phyloP scores from a whole-genome alignment of 192 early-diverging fungal genomes.

The Coemansia sp. region DNA sequence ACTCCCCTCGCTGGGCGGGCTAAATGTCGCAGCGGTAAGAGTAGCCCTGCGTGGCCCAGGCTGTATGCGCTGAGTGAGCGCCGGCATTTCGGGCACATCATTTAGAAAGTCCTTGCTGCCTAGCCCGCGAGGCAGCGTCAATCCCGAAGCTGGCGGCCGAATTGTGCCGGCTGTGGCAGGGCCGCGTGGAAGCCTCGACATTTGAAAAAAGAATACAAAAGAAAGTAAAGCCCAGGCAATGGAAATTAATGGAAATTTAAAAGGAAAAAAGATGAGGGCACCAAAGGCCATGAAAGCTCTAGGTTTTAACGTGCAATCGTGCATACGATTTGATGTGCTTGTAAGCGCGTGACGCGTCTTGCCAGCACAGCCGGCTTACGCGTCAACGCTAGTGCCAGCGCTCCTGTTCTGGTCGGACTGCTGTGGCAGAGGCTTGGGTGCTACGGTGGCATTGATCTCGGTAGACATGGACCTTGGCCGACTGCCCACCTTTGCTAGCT shows the following conservation, averaged over 20 bases:
- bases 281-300: not conserved
- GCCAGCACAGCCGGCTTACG: not conserved
- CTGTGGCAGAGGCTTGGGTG: not conserved
- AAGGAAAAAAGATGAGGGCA: not conserved
- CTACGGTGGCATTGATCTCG: not conserved
- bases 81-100: slow-evolving; percentile 25
- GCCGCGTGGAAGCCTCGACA: slow-evolving; percentile 46
- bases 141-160: slow-evolving; percentile 36
- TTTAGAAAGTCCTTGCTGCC: slow-evolving; percentile 21
- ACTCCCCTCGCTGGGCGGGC: slow-evolving; percentile 8
- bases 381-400: not conserved
- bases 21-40: slow-evolving; percentile 37
- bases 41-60: slow-evolving; percentile 31
- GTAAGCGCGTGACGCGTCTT: not conserved
- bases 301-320: not conserved
- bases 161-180: slow-evolving; percentile 22
- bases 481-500: slow-evolving; percentile 35
- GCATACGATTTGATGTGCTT: not conserved
- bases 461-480: slow-evolving; percentile 6
- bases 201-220: slow-evolving; percentile 6
- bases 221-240: not conserved
- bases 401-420: not conserved
- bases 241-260: not conserved
- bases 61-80: slow-evolving; percentile 35
- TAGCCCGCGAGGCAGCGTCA: slow-evolving; percentile 30